Conservation (phyloP, 768 basidiomycete species). For the Cystoderma amianthinum region DNA sequence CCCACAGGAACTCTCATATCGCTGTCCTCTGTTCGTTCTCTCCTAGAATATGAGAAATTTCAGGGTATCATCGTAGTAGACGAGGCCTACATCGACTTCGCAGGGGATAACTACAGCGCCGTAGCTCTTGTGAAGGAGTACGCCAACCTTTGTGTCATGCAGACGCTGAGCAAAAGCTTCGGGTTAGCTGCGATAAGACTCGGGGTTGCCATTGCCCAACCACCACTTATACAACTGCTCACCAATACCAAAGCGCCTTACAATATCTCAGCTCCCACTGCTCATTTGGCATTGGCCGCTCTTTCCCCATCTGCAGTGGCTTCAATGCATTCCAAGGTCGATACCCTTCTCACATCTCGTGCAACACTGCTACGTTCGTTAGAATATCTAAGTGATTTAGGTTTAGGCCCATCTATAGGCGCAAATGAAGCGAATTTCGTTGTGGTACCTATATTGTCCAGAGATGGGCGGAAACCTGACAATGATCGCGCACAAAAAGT, state of each 20-base stretch:
- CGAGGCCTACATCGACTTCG: constrained; percentile 97
- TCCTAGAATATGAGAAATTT: constrained; percentile 77
- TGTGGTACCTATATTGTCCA: constrained; percentile 65
- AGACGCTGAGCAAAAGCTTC: constrained; percentile 95
- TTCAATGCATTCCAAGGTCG: constrained; percentile 60
- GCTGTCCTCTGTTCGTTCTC: constrained; percentile 53
- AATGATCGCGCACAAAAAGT: constrained; percentile 53
- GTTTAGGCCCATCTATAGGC: constrained; percentile 67
- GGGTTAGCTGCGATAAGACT: constrained; percentile 92
- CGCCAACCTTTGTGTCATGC: constrained; percentile 89
- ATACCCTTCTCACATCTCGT: constrained; percentile 54
- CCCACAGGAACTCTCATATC: constrained; percentile 88
- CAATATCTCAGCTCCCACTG: constrained; percentile 89
- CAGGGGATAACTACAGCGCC: constrained; percentile 53
- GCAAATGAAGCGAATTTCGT: constrained; percentile 89
- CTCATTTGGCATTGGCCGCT: constrained; percentile 73
- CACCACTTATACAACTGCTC: constrained; percentile 84
- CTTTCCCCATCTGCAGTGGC: constrained; percentile 59
- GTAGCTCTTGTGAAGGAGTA: constrained; percentile 71
- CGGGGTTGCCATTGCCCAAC: constrained; percentile 86
- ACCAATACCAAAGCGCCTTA: constrained; percentile 97
- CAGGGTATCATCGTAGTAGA: constrained; percentile 92
- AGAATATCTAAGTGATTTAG: constrained; percentile 34
- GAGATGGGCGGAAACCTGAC: constrained; percentile 37
- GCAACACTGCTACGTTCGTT: constrained; percentile 44